Conservation (phyloP, 768 basidiomycete genomes). For the Boletus barrowsii region DNA sequence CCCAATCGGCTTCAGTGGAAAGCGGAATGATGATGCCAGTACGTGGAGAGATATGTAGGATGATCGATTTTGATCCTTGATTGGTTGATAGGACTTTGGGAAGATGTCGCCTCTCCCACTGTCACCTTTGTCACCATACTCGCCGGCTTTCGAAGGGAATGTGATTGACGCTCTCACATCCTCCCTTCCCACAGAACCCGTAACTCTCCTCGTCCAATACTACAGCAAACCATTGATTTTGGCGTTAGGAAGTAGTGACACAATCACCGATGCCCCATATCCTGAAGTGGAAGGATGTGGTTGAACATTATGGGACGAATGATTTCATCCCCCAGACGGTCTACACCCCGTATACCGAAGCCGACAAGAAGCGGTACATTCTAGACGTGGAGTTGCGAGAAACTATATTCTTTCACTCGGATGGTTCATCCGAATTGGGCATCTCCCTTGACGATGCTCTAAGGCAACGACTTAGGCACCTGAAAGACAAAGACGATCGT, state of each 20-base stretch:
- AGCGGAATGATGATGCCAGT: constrained; percentile 5
- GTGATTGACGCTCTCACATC: neutral
- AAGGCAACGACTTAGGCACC: constrained; percentile 52
- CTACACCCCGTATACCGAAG: constrained; percentile 75
- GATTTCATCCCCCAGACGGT: constrained; percentile 68
- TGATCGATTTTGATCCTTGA: neutral
- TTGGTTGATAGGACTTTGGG: constrained; percentile 8
- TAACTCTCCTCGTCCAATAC: constrained; percentile 5
- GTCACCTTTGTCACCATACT: constrained; percentile 12
- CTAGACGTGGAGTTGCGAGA: constrained; percentile 61
- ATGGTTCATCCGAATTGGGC: constrained; percentile 54
- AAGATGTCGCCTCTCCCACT: constrained; percentile 5
- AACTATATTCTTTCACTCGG: constrained; percentile 62
- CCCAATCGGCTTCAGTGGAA: constrained; percentile 9
- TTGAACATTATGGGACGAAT: constrained; percentile 27
- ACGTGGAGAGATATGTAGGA: neutral
- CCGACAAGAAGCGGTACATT: constrained; percentile 74
- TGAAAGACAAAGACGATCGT: constrained; percentile 56
- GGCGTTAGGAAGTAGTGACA: constrained; percentile 20
- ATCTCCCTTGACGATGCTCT: constrained; percentile 63
- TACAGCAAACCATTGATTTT: neutral
- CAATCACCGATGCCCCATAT: constrained; percentile 25
- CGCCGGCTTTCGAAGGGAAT: constrained; percentile 2
- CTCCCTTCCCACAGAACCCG: constrained; percentile 3
- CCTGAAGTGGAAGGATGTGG: constrained; percentile 23